A percentile compares a stretch with the other conserved stretches of the same genome.
Conservation (phyloP, 1,284 basidiomycete genomes). For the Puccinia polysora region DNA sequence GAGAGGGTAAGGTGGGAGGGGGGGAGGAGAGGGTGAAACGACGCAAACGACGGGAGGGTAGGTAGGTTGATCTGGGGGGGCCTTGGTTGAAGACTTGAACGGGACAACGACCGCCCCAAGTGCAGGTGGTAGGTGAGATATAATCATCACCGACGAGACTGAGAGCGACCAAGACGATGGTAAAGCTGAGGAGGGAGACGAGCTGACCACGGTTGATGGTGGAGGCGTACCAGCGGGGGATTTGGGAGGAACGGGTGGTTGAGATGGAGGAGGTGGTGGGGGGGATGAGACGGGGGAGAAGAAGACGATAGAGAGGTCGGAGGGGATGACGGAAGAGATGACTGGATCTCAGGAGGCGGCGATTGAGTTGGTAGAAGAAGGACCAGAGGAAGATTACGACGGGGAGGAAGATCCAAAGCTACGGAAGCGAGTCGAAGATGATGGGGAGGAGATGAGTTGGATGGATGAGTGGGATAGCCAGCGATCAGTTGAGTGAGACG, state of each 20-base stretch:
- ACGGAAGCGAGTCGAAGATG: not conserved
- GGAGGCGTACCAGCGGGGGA: constrained; percentile 24
- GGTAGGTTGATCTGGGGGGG: constrained; percentile 32
- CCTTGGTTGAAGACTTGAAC: constrained; percentile 42
- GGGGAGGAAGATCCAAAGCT: constrained; percentile 39
- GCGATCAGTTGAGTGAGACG: no score
- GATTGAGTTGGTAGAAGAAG: constrained; percentile 16
- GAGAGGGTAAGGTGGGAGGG: not conserved
- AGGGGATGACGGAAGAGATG: not conserved
- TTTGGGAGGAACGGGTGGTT: not conserved
- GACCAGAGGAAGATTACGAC: constrained; percentile 15
- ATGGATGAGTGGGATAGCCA: not conserved
- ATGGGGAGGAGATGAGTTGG: not conserved
- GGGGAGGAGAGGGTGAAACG: not conserved
- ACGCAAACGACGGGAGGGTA: constrained; percentile 43
- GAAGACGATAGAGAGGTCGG: not conserved
- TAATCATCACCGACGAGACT: constrained; percentile 68
- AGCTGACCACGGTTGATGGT: constrained; percentile 30
- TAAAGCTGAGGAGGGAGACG: constrained; percentile 56
- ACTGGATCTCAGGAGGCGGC: not conserved
- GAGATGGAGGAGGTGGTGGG: not conserved
- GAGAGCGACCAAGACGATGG: constrained; percentile 48
- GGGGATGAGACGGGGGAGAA: constrained; percentile 16
- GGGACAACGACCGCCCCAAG: constrained; percentile 47
- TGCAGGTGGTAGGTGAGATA: constrained; percentile 59